phyloP scores from a whole-genome alignment of 805 yeast species.

The Candida yuanshanica region DNA sequence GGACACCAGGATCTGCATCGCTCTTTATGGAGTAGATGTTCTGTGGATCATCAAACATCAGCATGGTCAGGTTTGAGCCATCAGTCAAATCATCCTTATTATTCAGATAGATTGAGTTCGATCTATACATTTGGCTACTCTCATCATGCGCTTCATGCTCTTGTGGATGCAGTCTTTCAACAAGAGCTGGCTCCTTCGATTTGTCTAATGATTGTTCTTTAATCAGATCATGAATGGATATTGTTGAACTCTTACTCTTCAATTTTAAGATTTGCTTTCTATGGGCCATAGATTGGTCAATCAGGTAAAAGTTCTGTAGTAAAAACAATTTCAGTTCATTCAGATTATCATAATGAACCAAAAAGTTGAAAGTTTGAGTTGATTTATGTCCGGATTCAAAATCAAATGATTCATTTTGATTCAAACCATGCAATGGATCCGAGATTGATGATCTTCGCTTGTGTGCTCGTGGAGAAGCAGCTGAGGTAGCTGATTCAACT shows the following conservation, averaged over 20 bases:
- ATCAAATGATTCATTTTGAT: constrained; percentile 29
- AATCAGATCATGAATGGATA: constrained; percentile 20
- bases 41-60: constrained; percentile 31
- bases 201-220: constrained; percentile 3
- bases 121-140: constrained; percentile 7
- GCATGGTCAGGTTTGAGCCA: constrained; percentile 4
- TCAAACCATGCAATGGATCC: constrained; percentile 13
- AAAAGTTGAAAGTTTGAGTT: constrained; percentile 33
- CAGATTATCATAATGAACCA: constrained; percentile 59
- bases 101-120: constrained; percentile 22
- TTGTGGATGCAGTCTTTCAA: too few relatives aligned
- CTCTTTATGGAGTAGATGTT: constrained; percentile 28
- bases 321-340: constrained; percentile 45
- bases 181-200: neutral
- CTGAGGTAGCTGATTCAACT: neutral
- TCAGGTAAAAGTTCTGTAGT: constrained; percentile 33
- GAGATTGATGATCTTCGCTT: constrained; percentile 12
- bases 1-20: constrained; percentile 34
- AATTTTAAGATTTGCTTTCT: constrained; percentile 16
- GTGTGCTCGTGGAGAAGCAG: too few relatives aligned
- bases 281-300: constrained; percentile 17
- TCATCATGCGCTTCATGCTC: neutral
- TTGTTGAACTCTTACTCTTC: constrained; percentile 17
- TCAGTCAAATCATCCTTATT: constrained; percentile 13
- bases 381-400: constrained; percentile 31